phyloP scores from a whole-genome alignment of 1,139 yeast species.

The Yamadazyma jaroonii region DNA sequence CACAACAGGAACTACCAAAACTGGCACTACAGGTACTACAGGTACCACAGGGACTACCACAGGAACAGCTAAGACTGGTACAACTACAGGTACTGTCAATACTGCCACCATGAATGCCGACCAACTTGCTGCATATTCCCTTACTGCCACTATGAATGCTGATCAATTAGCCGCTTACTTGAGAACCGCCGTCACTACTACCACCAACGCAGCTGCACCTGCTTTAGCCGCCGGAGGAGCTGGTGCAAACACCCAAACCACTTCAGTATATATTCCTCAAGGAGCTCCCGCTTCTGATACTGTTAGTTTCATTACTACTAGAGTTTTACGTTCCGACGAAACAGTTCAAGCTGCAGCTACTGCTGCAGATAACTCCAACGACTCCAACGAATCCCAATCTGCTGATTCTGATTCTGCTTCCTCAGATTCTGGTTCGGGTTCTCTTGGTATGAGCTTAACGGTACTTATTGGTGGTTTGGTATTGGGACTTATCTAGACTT shows the following conservation, averaged over 20 bases:
- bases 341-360: constrained; percentile 4
- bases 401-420: constrained; percentile 1
- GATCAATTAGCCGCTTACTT: constrained; percentile 11
- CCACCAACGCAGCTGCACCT: constrained; percentile 12
- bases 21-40: constrained; percentile 11
- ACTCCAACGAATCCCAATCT: not conserved
- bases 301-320: constrained; percentile 19
- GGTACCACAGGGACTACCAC: constrained; percentile 10
- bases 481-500: not conserved
- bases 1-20: constrained; percentile 10
- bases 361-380: constrained; percentile 5
- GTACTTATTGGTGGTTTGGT: constrained; percentile 1
- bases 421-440: not conserved
- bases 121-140: not conserved
- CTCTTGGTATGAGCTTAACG: not conserved
- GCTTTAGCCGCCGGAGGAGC: constrained; percentile 1
- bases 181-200: constrained; percentile 10
- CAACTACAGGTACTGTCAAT: constrained; percentile 10
- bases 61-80: constrained; percentile 9
- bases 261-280: constrained; percentile 7
- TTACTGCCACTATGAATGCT: constrained; percentile 12
- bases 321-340: constrained; percentile 14
- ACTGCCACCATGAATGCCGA: constrained; percentile 6
- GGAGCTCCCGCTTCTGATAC: constrained; percentile 15
- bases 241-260: constrained; percentile 6